Percentiles rank a stretch among this genome's conserved stretches.
These are phyloP conservation scores for Penicillium carneum DNA, from an alignment of 2,329 filamentous ascomycete species.

Conservation along the genomic window DNA sequence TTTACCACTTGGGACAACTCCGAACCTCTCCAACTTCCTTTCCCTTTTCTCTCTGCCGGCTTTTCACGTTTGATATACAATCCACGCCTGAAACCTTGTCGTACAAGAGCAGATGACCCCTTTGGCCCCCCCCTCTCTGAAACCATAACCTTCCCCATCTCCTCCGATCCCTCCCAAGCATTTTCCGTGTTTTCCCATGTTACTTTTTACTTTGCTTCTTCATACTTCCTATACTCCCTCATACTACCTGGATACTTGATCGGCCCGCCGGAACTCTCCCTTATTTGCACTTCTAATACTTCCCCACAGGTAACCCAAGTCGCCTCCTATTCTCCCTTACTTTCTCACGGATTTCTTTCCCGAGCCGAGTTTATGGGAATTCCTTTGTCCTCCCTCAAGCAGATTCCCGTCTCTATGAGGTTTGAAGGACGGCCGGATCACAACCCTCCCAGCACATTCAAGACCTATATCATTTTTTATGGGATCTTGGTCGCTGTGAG, in stretches of 20 bases:
- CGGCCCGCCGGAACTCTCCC: neutral
- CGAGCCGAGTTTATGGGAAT: conserved; percentile 7
- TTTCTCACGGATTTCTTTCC: conserved; percentile 8
- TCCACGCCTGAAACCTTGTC: conserved; percentile 8
- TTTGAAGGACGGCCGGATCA: neutral
- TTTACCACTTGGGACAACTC: conserved; percentile 15
- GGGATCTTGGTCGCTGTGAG: neutral
- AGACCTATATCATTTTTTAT: neutral
- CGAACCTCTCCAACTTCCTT: neutral
- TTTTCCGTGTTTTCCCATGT: conserved; percentile 17
- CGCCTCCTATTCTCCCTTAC: conserved; percentile 2
- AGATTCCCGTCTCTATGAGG: neutral
- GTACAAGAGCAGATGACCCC: conserved; percentile 16
- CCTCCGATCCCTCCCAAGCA: conserved; percentile 3
- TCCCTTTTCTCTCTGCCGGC: neutral
- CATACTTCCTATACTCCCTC: conserved; percentile 13
- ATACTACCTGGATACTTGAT: conserved; percentile 1
- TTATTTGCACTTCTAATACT: conserved; percentile 7
- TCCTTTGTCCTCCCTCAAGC: conserved; percentile 1
- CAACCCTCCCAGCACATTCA: neutral
- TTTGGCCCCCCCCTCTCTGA: conserved; percentile 16
- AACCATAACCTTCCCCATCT: conserved; percentile 20
- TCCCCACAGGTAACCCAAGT: neutral
- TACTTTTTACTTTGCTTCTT: conserved; percentile 15
- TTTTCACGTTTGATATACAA: neutral